Percentiles rank a stretch among this genome's conserved stretches.
phyloP scores from a whole-genome alignment of 1,284 basidiomycete species.

The Papiliotrema terrestris region DNA sequence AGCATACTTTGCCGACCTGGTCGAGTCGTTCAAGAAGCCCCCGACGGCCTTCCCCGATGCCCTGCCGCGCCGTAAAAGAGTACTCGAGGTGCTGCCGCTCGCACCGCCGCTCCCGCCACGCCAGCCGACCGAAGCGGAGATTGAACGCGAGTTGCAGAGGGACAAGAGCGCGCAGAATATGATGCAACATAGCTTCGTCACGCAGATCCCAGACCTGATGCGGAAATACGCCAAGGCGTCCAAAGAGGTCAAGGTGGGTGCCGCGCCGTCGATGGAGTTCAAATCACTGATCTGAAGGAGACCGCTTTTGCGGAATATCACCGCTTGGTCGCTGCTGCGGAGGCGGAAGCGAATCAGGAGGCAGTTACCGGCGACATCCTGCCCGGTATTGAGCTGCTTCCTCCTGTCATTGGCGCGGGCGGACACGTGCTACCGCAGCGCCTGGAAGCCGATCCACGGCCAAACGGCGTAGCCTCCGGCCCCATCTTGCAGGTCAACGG shows the following conservation, averaged over 20 bases:
- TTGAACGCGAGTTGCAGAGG: constrained; percentile 76
- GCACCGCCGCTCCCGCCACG: constrained; percentile 87
- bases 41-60: constrained; percentile 92
- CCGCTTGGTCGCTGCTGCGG: background rate
- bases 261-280: background rate
- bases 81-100: constrained; percentile 79
- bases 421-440: no score
- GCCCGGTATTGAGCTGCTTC: no score
- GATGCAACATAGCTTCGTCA: constrained; percentile 80
- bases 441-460: no score
- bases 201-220: constrained; percentile 83
- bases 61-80: constrained; percentile 72
- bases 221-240: constrained; percentile 91
- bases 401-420: no score
- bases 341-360: background rate
- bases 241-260: constrained; percentile 68
- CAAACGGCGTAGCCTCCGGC: no score
- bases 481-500: no score
- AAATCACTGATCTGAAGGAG: background rate
- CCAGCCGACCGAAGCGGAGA: constrained; percentile 74
- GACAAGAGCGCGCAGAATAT: constrained; percentile 76
- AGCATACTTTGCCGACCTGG: constrained; percentile 71
- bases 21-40: constrained; percentile 65
- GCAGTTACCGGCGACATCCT: background rate
- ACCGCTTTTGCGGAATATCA: background rate